Base-by-base conservation (phyloP, 1,139 yeast genomes). In the Lodderomyces metapsilosis region DNA sequence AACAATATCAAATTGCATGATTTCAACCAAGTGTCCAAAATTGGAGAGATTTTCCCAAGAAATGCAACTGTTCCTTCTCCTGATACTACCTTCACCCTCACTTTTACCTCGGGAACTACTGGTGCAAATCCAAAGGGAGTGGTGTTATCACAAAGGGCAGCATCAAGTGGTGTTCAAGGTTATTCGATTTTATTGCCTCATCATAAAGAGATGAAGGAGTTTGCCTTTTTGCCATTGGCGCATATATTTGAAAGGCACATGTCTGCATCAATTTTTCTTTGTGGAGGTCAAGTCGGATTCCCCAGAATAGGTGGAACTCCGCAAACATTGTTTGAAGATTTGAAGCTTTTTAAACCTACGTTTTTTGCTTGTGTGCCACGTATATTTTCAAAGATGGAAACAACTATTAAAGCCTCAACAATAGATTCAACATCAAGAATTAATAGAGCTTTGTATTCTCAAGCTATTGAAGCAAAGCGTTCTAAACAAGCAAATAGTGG, bases 291-390 rank as follows among this genome's bases (percentile, higher is more conserved):
- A 23, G 57, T 71, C 43, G 78, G 75, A 1, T 73, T 69, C 52
- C 78, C 79, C 4, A 71, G 64, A 45, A 51, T 71, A 22, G 68
- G 69, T 7, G 71, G 74, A 24, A 53, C 70, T 32, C 75, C 78
- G 7, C 54, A 61, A 34, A 62, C 74, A 5, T 64, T 83, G 38
- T 59, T 82, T 40, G 84, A 80, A 27, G 88, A 83, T 52, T 68
- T 82, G 59, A 68, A 68, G 47, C 50, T 68, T 17, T 64, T 75
- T 52, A 78, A 78, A 54, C 89, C 89, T 2, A 64, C 71, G 37
- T 59, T 62, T 34, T 60, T 80, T 54, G 61, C 76, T 28, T 71
- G 78, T 50, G 92, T 84, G 27, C 92, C 92, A 3, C 67, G 91
- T 47, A 76, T 84, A 5, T 73, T 74, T 54, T 79, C 83, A 42